Evolutionary conservation across 495 filamentous ascomycete genomes (phyloP), one percentile per base, ranked within the genome.

Genomic region (Penicillium parvum): DNA sequence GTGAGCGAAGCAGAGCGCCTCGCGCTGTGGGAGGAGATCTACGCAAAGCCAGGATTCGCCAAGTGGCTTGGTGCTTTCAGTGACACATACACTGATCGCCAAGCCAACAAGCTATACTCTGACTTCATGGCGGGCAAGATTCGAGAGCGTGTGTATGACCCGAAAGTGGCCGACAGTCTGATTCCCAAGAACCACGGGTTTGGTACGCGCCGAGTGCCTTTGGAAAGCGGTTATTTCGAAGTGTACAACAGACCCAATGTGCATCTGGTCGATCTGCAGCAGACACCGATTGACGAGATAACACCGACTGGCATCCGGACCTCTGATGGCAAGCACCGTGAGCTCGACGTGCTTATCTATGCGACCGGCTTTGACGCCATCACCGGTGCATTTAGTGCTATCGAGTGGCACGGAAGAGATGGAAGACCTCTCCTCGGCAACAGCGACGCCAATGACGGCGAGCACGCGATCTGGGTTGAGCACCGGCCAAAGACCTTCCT

Each of bases 291-390:
- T 15, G 47, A 58, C 7, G 26, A 28, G 7, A 46, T 63, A 4
- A 57, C 52, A 4, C 34, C 40, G 20, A 47, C 25, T 0, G 63
- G 63, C 1, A 69, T 75, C 22, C 50, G 56, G 16, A 69, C 59
- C 3, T 46, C 25, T 2, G 61, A 68, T 36, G 68, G 65, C 7
- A 42, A 45, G 1, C 29, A 61, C 3, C 60, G 58, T 22, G 60
- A 69, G 3, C 55, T 73, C 10, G 73, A 77, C 26, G 63, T 66
- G 7, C 49, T 75, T 14, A 60, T 66, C 10, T 60, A 52, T 27
- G 63, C 65, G 3, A 61, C 55, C 17, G 65, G 65, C 0, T 68
- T 65, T 23, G 61, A 68, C 43, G 49, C 60, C 10, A 53, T 59
- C 8, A 68, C 63, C 0, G 65, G 63, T 32, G 56, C 55, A 16